These are phyloP conservation scores for Neurospora sp. DNA, from an alignment of 495 filamentous ascomycete genomes.

Conservation along the genomic window DNA sequence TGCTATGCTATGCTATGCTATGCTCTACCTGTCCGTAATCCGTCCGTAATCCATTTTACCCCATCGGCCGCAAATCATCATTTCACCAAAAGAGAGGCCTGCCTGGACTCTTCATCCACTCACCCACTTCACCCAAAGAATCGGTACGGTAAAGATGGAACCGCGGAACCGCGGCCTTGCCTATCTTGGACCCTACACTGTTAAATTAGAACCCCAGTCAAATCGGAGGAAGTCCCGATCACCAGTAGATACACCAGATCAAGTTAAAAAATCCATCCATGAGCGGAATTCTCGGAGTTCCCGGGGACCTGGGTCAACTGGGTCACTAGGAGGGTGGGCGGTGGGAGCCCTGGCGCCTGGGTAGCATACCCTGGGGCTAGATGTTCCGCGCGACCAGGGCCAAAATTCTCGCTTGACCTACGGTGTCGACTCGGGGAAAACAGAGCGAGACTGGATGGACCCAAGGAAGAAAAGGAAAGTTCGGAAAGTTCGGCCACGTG, in stretches of 20 bases:
- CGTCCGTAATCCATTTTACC: neutral
- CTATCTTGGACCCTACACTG: neutral
- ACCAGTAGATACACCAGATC: neutral
- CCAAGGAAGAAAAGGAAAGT: neutral
- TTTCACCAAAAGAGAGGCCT: neutral
- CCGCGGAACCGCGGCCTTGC: neutral
- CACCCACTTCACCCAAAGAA: neutral
- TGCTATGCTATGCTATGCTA: neutral
- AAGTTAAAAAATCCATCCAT: neutral
- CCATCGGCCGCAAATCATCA: neutral
- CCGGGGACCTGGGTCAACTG: neutral
- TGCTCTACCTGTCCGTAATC: neutral
- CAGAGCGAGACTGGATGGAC: neutral
- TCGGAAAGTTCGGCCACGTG: neutral
- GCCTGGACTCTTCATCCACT: neutral
- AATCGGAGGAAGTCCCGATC: neutral
- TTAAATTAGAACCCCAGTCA: neutral
- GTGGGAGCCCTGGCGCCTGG: neutral
- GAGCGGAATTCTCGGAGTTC: neutral
- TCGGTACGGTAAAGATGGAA: neutral
- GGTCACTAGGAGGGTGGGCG: neutral
- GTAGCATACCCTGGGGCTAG: neutral
- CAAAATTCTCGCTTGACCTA: neutral
- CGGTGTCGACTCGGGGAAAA: neutral
- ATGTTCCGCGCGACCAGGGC: neutral